phyloP scores from a whole-genome alignment of 1,139 yeast genomes.

The Candida tropicalis region DNA sequence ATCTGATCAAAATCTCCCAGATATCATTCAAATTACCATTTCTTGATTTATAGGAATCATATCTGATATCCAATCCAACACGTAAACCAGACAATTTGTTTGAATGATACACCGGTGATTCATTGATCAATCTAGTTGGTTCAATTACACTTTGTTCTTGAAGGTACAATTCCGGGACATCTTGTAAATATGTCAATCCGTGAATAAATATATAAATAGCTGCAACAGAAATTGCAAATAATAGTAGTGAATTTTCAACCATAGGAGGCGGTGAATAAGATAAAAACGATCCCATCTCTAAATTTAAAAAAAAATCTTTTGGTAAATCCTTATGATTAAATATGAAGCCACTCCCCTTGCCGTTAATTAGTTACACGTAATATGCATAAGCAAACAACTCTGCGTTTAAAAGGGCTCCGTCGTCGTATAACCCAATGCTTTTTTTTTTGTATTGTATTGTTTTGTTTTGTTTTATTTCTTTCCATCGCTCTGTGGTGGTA shows the following conservation, averaged over 20 bases:
- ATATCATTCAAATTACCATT: conserved; percentile 71
- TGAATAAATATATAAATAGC: conserved; percentile 25
- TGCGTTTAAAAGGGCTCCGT: no score
- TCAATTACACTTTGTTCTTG: conserved; percentile 60
- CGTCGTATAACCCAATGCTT: no score
- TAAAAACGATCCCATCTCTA: neutral
- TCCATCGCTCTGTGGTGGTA: no score
- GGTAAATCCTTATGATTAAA: no score
- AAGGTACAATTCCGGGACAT: conserved; percentile 60
- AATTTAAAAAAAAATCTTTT: neutral
- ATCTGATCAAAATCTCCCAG: conserved; percentile 38
- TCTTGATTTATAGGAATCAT: conserved; percentile 61
- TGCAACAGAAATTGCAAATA: conserved; percentile 7
- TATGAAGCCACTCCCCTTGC: no score
- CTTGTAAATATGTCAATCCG: conserved; percentile 32
- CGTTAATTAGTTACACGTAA: no score
- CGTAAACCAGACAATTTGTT: conserved; percentile 58
- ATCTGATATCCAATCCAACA: conserved; percentile 66
- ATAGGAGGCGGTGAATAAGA: neutral
- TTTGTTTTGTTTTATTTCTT: no score
- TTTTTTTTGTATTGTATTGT: no score
- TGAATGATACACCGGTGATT: conserved; percentile 68
- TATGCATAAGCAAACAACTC: no score
- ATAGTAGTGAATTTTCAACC: conserved; percentile 2
- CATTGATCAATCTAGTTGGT: conserved; percentile 55